Conservation (phyloP, 1,284 basidiomycete species). For the Moniliophthora roreri region DNA sequence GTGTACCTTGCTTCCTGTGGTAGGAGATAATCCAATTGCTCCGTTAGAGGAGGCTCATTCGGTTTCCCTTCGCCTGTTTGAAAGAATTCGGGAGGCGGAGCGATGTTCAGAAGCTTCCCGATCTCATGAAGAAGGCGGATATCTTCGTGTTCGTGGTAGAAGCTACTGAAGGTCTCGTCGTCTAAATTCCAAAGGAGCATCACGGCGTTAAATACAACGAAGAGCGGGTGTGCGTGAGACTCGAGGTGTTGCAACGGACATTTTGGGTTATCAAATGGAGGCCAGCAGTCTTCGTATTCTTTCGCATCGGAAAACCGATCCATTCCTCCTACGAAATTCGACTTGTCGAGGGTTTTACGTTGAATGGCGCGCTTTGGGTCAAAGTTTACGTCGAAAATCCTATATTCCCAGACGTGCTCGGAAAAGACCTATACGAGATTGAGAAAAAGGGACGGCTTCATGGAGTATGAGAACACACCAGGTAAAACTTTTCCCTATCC, state of each 20-base stretch:
- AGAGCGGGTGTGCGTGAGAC: slow-evolving; percentile 10
- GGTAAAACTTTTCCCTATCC: slow-evolving; percentile 12
- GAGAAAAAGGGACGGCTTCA: background rate
- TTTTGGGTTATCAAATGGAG: slow-evolving; percentile 8
- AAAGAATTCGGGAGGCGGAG: background rate
- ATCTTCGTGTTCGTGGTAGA: background rate
- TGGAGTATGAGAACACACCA: background rate
- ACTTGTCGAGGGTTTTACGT: slow-evolving; percentile 6
- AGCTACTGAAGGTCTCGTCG: background rate
- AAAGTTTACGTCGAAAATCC: slow-evolving; percentile 4
- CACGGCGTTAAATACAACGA: slow-evolving; percentile 6
- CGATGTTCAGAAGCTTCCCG: background rate
- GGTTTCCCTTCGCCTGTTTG: background rate
- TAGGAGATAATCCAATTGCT: background rate
- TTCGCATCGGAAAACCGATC: background rate
- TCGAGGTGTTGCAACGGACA: slow-evolving; percentile 1
- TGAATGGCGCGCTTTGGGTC: slow-evolving; percentile 11
- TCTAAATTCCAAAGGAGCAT: background rate
- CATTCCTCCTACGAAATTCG: background rate
- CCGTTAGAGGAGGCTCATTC: background rate
- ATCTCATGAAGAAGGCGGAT: slow-evolving; percentile 1
- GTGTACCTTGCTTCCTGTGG: background rate
- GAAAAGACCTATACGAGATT: slow-evolving; percentile 2
- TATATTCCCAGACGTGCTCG: slow-evolving; percentile 6
- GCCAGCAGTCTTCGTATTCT: slow-evolving; percentile 4